Evolutionary conservation across 371 early-diverging fungal genomes (phyloP).

Genomic region (Amoeboaphelidium protococcarum): DNA sequence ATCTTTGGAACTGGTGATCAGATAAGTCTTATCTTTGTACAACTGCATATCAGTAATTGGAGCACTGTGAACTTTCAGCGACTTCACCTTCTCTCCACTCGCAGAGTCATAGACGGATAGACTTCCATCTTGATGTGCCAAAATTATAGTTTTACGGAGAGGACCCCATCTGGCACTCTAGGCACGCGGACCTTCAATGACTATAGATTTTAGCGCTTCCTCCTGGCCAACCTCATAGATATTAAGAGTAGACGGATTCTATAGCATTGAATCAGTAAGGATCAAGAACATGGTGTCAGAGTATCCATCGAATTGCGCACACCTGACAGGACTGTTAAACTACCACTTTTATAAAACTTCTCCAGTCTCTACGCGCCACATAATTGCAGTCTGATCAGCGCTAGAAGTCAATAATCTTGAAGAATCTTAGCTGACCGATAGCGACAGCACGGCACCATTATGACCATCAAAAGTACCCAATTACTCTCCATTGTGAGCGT

Average conservation of each 20-base stretch:
- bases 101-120: conserved; percentile 56
- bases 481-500: conserved; percentile 88
- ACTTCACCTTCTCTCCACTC: conserved; percentile 32
- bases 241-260: conserved; percentile 49
- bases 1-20: conserved; percentile 93
- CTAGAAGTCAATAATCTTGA: conserved; percentile 60
- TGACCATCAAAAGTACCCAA: conserved; percentile 89
- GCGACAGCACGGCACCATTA: conserved; percentile 43
- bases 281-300: too few species aligned
- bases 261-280: conserved; percentile 92
- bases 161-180: conserved; percentile 79
- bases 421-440: conserved; percentile 17
- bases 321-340: conserved; percentile 70
- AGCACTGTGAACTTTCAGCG: conserved; percentile 34
- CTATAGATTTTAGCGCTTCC: conserved; percentile 26
- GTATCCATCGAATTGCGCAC: too few species aligned
- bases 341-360: conserved; percentile 62
- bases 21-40: conserved; percentile 69
- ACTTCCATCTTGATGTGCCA: conserved; percentile 75
- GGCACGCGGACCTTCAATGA: conserved; percentile 41
- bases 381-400: conserved; percentile 72
- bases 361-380: conserved; percentile 91
- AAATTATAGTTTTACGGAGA: conserved; percentile 65
- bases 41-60: conserved; percentile 83
- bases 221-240: conserved; percentile 45